A percentile compares a stretch with the other conserved stretches of the same genome.
Conservation (phyloP, 1,284 basidiomycete species). For the Athelia sp. region DNA sequence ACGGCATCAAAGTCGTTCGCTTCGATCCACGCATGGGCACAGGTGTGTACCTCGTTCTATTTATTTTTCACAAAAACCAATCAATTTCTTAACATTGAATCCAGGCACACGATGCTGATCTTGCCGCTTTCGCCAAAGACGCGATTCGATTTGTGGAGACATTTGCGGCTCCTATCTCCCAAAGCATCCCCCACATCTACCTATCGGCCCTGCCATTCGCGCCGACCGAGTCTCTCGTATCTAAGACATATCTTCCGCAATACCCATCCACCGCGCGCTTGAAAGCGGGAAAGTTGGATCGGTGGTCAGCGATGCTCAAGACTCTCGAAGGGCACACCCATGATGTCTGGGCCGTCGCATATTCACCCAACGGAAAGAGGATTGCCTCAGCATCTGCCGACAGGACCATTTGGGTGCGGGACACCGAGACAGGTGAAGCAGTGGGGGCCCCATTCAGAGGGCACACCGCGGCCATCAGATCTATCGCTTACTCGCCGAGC, state of each 20-base stretch:
- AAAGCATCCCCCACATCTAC: not conserved
- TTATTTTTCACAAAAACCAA: not conserved
- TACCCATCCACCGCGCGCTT: not conserved
- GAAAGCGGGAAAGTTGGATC: not conserved
- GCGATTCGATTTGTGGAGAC: not conserved
- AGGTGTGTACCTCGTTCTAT: too few relatives aligned
- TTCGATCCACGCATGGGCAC: slow-evolving; percentile 5
- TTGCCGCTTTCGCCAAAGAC: slow-evolving; percentile 4
- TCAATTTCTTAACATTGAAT: not conserved
- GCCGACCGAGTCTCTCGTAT: not conserved
- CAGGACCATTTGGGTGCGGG: not conserved
- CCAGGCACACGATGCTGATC: not conserved
- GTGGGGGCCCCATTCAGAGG: not conserved
- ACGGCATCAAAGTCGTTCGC: not conserved
- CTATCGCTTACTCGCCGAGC: not conserved
- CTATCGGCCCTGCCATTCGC: not conserved
- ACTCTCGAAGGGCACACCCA: not conserved
- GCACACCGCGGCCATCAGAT: not conserved
- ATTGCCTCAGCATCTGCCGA: not conserved
- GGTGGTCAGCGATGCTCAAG: not conserved
- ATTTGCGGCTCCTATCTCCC: not conserved
- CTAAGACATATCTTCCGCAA: not conserved
- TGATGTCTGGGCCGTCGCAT: not conserved
- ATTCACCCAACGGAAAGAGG: not conserved
- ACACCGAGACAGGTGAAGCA: not conserved